Evolutionary conservation across 495 filamentous ascomycete genomes (phyloP).

Genomic region (Emericellopsis terricola): DNA sequence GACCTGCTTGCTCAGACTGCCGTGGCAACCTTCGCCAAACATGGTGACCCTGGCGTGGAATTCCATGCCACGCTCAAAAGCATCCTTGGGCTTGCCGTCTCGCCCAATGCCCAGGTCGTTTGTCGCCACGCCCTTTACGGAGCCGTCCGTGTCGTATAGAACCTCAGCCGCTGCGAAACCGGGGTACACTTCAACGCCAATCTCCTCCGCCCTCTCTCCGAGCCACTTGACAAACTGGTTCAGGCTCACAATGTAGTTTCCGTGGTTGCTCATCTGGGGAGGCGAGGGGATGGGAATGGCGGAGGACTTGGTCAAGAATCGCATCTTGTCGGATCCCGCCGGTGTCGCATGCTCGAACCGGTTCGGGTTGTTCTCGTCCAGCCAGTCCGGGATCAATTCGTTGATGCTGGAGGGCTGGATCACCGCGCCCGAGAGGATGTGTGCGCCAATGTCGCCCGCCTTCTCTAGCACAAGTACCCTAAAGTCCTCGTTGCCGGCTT

Average conservation of each 20-base stretch:
- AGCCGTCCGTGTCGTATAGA: constrained; percentile 70
- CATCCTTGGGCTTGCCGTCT: constrained; percentile 69
- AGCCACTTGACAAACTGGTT: constrained; percentile 93
- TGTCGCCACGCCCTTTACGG: constrained; percentile 86
- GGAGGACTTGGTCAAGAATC: constrained; percentile 73
- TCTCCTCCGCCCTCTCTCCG: constrained; percentile 81
- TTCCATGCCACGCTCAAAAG: constrained; percentile 95
- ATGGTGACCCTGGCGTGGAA: constrained; percentile 89
- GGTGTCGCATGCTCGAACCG: constrained; percentile 73
- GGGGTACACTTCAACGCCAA: constrained; percentile 96
- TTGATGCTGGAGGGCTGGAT: constrained; percentile 79
- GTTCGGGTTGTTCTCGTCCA: constrained; percentile 65
- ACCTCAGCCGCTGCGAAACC: constrained; percentile 92
- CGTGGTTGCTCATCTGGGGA: constrained; percentile 96
- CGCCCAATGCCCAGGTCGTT: constrained; percentile 80
- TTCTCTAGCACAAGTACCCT: constrained; percentile 88
- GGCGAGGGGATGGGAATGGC: constrained; percentile 70
- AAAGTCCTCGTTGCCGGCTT: constrained; percentile 91
- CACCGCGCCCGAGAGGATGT: constrained; percentile 92
- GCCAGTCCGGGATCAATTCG: constrained; percentile 89
- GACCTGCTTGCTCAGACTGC: constrained; percentile 88
- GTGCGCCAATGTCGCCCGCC: constrained; percentile 83
- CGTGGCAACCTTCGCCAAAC: constrained; percentile 94
- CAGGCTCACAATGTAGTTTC: constrained; percentile 92
- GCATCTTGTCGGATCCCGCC: constrained; percentile 71